Percentiles rank a stretch among this genome's conserved stretches.
phyloP scores from a whole-genome alignment of 495 filamentous ascomycete species.

The Penicillium taxi region DNA sequence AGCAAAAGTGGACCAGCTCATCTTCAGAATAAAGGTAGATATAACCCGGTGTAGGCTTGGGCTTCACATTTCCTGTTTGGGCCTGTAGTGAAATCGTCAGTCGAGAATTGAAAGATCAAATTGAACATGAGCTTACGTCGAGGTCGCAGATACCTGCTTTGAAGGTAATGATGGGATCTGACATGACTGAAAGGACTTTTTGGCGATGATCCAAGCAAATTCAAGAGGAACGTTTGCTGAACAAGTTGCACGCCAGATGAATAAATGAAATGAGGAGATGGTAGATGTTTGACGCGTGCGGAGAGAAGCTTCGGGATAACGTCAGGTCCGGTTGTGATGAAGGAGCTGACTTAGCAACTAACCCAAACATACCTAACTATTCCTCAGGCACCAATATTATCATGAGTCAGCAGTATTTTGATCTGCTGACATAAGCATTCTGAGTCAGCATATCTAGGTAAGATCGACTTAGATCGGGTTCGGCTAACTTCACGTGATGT shows the following conservation, averaged over 20 bases:
- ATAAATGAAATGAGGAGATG: slow-evolving; percentile 2
- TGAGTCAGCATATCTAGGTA: slow-evolving; percentile 12
- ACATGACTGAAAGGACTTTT: slow-evolving; percentile 46
- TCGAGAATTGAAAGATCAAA: not conserved
- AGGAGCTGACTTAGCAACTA: slow-evolving; percentile 22
- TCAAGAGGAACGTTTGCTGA: not conserved
- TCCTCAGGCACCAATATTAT: too few species aligned
- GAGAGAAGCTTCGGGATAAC: slow-evolving; percentile 28
- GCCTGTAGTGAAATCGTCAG: slow-evolving; percentile 32
- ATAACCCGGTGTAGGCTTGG: slow-evolving; percentile 67
- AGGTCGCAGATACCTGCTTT: slow-evolving; percentile 90
- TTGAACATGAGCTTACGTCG: slow-evolving; percentile 51
- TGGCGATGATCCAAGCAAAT: slow-evolving; percentile 1
- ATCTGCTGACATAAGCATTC: too few species aligned
- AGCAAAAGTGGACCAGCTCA: slow-evolving; percentile 95
- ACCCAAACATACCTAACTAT: too few species aligned
- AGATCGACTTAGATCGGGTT: too few species aligned
- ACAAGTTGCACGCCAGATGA: slow-evolving; percentile 8
- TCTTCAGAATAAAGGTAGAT: slow-evolving; percentile 93
- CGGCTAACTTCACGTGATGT: slow-evolving; percentile 16
- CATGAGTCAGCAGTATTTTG: too few species aligned
- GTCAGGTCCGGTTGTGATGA: slow-evolving; percentile 29
- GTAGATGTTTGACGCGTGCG: slow-evolving; percentile 4
- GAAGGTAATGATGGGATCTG: slow-evolving; percentile 85
- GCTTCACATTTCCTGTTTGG: slow-evolving; percentile 54